These are phyloP conservation scores for Suillus plorans DNA, from an alignment of 768 basidiomycete species.

Conservation along the genomic window DNA sequence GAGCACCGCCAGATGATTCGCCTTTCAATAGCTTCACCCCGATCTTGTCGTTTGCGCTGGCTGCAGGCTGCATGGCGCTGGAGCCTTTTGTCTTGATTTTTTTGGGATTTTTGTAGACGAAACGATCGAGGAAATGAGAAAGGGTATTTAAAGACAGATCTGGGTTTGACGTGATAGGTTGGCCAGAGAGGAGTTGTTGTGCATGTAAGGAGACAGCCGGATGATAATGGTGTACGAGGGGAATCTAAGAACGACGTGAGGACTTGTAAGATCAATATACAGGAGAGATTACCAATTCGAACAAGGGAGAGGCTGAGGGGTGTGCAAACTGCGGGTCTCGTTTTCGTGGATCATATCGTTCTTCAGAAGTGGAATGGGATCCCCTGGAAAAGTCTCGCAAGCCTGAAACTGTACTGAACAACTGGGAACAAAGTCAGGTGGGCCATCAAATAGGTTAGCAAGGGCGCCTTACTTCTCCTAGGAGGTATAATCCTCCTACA, in stretches of 20 bases:
- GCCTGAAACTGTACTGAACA: constrained; percentile 49
- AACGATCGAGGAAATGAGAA: constrained; percentile 93
- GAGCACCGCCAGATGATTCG: constrained; percentile 43
- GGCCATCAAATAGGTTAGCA: background rate
- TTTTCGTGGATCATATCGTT: constrained; percentile 80
- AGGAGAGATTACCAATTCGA: constrained; percentile 74
- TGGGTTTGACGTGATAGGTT: constrained; percentile 76
- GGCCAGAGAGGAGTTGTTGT: constrained; percentile 69
- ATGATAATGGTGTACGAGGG: constrained; percentile 85
- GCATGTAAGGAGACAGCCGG: constrained; percentile 88
- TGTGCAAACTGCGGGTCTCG: constrained; percentile 87
- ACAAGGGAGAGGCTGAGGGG: constrained; percentile 76
- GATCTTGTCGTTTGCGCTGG: constrained; percentile 55
- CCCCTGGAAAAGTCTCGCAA: constrained; percentile 46
- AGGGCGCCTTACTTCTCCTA: constrained; percentile 71
- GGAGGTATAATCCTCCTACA: constrained; percentile 81
- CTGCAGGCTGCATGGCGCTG: constrained; percentile 95
- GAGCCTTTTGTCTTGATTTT: constrained; percentile 68
- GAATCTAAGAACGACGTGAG: constrained; percentile 47
- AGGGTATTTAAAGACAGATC: constrained; percentile 93
- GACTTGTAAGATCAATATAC: background rate
- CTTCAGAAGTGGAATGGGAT: constrained; percentile 25
- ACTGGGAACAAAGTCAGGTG: constrained; percentile 30
- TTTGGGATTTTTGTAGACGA: constrained; percentile 97
- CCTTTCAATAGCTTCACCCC: constrained; percentile 74